These are phyloP conservation scores for Suillus spraguei DNA, from an alignment of 768 basidiomycete species.

Conservation along the genomic window DNA sequence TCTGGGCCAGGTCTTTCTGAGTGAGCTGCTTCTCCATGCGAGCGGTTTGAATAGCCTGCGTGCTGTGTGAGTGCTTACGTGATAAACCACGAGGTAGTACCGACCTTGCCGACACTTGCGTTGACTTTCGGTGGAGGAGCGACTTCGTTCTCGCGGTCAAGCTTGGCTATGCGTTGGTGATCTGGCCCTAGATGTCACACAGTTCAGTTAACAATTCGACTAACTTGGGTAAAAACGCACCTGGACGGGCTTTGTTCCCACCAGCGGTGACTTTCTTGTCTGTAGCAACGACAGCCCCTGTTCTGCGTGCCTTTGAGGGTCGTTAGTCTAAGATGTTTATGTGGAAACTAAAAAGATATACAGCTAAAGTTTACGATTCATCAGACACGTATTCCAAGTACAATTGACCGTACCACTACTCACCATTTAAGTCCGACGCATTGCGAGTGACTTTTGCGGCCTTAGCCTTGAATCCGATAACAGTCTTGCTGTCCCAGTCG, in stretches of 20 bases:
- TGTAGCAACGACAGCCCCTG: conserved; percentile 76
- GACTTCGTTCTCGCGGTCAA: conserved; percentile 94
- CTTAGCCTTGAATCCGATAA: conserved; percentile 71
- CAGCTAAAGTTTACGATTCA: conserved; percentile 43
- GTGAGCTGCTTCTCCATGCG: conserved; percentile 79
- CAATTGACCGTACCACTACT: conserved; percentile 18
- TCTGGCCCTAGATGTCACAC: conserved; percentile 66
- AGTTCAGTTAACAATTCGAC: not conserved
- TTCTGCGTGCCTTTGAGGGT: conserved; percentile 62
- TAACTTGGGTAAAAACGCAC: conserved; percentile 40
- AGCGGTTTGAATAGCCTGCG: conserved; percentile 78
- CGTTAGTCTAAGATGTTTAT: conserved; percentile 13
- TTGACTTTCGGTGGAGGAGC: conserved; percentile 86
- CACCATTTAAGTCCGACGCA: conserved; percentile 58
- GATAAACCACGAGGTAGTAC: conserved; percentile 22
- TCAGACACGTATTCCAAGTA: conserved; percentile 16
- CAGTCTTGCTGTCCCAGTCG: conserved; percentile 73
- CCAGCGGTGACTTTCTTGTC: conserved; percentile 78
- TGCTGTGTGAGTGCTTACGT: conserved; percentile 15
- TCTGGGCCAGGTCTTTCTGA: conserved; percentile 91
- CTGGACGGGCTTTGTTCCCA: conserved; percentile 75
- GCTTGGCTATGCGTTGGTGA: conserved; percentile 91
- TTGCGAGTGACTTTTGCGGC: conserved; percentile 66
- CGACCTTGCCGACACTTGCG: conserved; percentile 71
- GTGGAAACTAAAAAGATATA: conserved; percentile 35